phyloP scores from a whole-genome alignment of 108 stramenopile species.

The Cylindrotheca closterium region DNA sequence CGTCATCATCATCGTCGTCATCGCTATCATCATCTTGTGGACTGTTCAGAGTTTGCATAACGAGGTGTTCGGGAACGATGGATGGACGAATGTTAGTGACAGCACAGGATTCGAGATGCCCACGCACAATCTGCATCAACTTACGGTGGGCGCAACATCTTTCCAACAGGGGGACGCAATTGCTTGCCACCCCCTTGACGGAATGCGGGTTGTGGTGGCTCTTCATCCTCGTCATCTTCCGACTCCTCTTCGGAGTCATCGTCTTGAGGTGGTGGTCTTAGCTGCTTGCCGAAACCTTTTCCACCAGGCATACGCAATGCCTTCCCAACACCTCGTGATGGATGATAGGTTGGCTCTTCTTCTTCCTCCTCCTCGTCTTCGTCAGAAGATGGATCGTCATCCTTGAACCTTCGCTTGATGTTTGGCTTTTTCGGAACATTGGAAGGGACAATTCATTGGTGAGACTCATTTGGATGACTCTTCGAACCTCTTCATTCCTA shows the following conservation, averaged over 20 bases:
- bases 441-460: no score
- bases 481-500: no score
- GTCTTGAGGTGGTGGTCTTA: slow-evolving; percentile 41
- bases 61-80: neutral
- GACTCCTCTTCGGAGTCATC: slow-evolving; percentile 43
- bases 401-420: slow-evolving; percentile 44
- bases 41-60: neutral
- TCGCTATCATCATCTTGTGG: slow-evolving; percentile 50
- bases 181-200: slow-evolving; percentile 63
- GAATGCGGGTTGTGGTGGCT: slow-evolving; percentile 22
- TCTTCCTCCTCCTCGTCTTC: slow-evolving; percentile 37
- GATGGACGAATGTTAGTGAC: neutral
- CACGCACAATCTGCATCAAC: no score
- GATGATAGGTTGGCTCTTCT: slow-evolving; percentile 20
- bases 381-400: slow-evolving; percentile 49
- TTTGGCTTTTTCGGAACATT: slow-evolving; percentile 50
- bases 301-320: slow-evolving; percentile 54
- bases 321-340: slow-evolving; percentile 56
- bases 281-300: slow-evolving; percentile 53
- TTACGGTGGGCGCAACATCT: slow-evolving; percentile 62
- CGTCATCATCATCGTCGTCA: slow-evolving; percentile 47
- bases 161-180: slow-evolving; percentile 66
- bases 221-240: slow-evolving; percentile 38
- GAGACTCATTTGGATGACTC: no score
- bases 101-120: neutral